Evolutionary conservation across 129 eudicot species (phyloP).

Genomic region (Artemisia tridentata): DNA sequence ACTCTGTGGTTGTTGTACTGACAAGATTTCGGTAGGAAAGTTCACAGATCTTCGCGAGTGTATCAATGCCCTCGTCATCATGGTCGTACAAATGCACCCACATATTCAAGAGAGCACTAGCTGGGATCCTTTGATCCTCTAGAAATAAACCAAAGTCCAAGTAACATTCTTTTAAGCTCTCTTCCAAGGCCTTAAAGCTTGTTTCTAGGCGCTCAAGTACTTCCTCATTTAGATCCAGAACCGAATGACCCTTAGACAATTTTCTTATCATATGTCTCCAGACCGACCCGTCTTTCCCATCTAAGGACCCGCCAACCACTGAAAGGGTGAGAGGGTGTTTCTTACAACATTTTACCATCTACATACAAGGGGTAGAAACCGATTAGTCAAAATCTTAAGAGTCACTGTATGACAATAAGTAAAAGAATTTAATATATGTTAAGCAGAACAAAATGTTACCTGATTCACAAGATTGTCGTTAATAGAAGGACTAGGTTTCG

Average conservation of each 20-base stretch:
- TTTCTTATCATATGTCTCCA: constrained; percentile 29
- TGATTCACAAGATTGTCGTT: constrained; percentile 14
- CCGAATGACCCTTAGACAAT: constrained; percentile 25
- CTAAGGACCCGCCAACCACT: constrained; percentile 43
- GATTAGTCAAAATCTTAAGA: background rate
- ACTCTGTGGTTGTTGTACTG: constrained; percentile 15
- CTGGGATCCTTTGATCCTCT: constrained; percentile 47
- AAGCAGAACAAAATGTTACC: constrained; percentile 7
- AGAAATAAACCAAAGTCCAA: constrained; percentile 47
- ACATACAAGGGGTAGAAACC: background rate
- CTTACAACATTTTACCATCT: constrained; percentile 45
- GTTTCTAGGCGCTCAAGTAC: constrained; percentile 27
- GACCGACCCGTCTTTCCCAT: constrained; percentile 17
- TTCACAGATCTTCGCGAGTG: constrained; percentile 23
- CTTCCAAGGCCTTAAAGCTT: constrained; percentile 39
- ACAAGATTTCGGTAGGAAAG: constrained; percentile 37
- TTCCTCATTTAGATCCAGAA: constrained; percentile 29
- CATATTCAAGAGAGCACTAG: constrained; percentile 40
- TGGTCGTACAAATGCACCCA: constrained; percentile 44
- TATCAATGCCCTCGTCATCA: constrained; percentile 29
- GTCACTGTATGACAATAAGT: background rate
- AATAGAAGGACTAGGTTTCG: constrained; percentile 9
- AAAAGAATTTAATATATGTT: background rate
- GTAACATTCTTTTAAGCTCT: constrained; percentile 24
- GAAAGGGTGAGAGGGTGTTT: constrained; percentile 44